Percentiles rank a stretch among this genome's conserved stretches.
Evolutionary conservation across 495 filamentous ascomycete species (phyloP).

Genomic region (Penicillium verhagenii): DNA sequence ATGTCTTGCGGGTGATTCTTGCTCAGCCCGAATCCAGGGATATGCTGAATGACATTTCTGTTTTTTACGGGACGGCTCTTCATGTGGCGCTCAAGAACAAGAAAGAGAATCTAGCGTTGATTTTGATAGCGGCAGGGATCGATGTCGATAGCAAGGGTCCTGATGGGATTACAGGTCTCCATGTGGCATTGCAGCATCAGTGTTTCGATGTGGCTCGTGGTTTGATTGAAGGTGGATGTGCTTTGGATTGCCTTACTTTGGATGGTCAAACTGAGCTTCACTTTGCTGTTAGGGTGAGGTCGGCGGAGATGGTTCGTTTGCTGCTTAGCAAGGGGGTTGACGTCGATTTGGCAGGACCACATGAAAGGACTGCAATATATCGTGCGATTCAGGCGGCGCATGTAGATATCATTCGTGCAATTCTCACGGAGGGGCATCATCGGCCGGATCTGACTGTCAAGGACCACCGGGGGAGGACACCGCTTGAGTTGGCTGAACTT

Average conservation of each 20-base stretch:
- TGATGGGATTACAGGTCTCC: neutral
- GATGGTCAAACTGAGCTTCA: neutral
- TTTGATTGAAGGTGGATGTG: neutral
- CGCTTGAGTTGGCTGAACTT: neutral
- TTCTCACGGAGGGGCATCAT: neutral
- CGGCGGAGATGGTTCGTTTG: neutral
- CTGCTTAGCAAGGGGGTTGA: neutral
- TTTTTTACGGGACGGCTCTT: neutral
- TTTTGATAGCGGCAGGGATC: neutral
- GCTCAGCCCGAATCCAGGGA: neutral
- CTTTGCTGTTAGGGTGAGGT: neutral
- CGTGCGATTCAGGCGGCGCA: neutral
- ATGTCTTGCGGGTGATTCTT: neutral
- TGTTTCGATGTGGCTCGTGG: neutral
- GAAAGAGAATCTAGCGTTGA: neutral
- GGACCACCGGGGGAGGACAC: neutral
- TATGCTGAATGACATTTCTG: neutral
- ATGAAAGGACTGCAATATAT: neutral
- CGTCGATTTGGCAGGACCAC: neutral
- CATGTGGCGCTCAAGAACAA: neutral
- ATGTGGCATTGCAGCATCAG: neutral
- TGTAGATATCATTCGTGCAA: neutral
- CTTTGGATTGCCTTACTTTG: neutral
- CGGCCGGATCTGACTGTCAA: neutral
- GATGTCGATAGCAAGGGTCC: neutral